Evolutionary conservation across 495 filamentous ascomycete genomes (phyloP).

Genomic region (Poronia punctata): DNA sequence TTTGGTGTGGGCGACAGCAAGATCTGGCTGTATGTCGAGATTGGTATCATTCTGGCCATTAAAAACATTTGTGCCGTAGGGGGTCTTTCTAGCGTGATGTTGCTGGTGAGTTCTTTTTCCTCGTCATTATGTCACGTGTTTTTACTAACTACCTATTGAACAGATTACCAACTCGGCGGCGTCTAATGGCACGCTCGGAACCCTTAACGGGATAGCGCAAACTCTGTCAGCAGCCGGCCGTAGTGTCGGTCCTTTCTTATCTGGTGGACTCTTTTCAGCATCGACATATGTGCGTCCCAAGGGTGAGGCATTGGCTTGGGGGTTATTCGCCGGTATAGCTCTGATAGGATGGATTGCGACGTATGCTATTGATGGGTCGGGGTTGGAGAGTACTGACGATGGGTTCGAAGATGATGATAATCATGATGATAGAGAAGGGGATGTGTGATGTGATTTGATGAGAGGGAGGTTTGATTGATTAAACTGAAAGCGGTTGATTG

Average conservation of each 20-base stretch:
- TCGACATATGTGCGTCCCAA: slow-evolving; percentile 62
- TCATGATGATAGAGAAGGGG: no score
- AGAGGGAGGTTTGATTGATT: no score
- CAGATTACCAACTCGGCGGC: slow-evolving; percentile 92
- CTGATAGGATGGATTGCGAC: slow-evolving; percentile 71
- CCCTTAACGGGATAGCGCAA: slow-evolving; percentile 89
- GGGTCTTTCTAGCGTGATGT: slow-evolving; percentile 79
- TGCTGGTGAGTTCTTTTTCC: slow-evolving; percentile 54
- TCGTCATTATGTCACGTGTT: background rate
- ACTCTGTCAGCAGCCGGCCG: slow-evolving; percentile 87
- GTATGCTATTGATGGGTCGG: slow-evolving; percentile 60
- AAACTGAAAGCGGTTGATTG: no score
- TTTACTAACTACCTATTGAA: slow-evolving; percentile 6
- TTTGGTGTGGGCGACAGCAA: slow-evolving; percentile 48
- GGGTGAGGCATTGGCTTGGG: slow-evolving; percentile 80
- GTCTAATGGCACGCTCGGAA: slow-evolving; percentile 78
- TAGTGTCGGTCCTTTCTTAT: slow-evolving; percentile 81
- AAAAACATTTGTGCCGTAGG: slow-evolving; percentile 87
- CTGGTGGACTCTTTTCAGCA: slow-evolving; percentile 74
- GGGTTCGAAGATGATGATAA: slow-evolving; percentile 24
- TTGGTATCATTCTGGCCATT: slow-evolving; percentile 71
- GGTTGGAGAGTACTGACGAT: slow-evolving; percentile 47
- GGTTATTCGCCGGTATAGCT: slow-evolving; percentile 70
- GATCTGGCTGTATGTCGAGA: slow-evolving; percentile 62
- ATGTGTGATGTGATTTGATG: no score